phyloP scores from a whole-genome alignment of 2,329 filamentous ascomycete genomes.

The Westerdykella aurantiaca region DNA sequence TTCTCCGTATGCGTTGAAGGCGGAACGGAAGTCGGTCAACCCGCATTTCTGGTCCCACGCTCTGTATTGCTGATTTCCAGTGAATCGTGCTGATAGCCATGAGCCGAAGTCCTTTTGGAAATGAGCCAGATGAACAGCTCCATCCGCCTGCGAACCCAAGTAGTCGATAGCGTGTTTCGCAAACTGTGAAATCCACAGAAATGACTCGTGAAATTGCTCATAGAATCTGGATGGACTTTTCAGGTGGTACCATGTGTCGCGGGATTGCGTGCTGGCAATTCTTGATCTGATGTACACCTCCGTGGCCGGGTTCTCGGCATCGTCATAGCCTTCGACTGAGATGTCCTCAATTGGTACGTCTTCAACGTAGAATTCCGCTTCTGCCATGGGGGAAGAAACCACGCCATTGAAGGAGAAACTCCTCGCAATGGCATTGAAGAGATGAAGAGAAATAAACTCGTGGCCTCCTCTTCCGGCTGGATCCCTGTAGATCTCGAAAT shows the following conservation, averaged over 20 bases:
- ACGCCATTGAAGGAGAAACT: slow-evolving; percentile 24
- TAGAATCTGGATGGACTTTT: slow-evolving; percentile 56
- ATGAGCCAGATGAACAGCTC: slow-evolving; percentile 46
- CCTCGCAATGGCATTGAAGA: slow-evolving; percentile 13
- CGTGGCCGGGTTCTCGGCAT: slow-evolving; percentile 43
- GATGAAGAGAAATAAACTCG: slow-evolving; percentile 16
- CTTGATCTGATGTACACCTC: slow-evolving; percentile 61
- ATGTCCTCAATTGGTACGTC: slow-evolving; percentile 52
- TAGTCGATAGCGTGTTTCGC: slow-evolving; percentile 69
- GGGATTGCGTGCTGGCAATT: slow-evolving; percentile 9
- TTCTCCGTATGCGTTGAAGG: slow-evolving; percentile 53
- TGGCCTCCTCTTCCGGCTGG: slow-evolving; percentile 5
- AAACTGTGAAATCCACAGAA: slow-evolving; percentile 65
- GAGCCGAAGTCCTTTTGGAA: slow-evolving; percentile 54
- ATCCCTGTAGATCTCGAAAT: slow-evolving; percentile 23
- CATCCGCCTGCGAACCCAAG: slow-evolving; percentile 32
- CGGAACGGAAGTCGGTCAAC: slow-evolving; percentile 56
- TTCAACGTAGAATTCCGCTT: slow-evolving; percentile 47
- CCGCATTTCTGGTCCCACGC: slow-evolving; percentile 49
- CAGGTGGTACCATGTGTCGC: slow-evolving; percentile 60
- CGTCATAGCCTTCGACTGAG: slow-evolving; percentile 62
- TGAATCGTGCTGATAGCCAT: slow-evolving; percentile 52
- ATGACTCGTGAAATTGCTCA: slow-evolving; percentile 42
- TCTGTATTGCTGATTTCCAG: slow-evolving; percentile 38
- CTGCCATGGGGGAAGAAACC: slow-evolving; percentile 41